phyloP scores from a whole-genome alignment of 129 eudicot species.

The Centella asiatica region DNA sequence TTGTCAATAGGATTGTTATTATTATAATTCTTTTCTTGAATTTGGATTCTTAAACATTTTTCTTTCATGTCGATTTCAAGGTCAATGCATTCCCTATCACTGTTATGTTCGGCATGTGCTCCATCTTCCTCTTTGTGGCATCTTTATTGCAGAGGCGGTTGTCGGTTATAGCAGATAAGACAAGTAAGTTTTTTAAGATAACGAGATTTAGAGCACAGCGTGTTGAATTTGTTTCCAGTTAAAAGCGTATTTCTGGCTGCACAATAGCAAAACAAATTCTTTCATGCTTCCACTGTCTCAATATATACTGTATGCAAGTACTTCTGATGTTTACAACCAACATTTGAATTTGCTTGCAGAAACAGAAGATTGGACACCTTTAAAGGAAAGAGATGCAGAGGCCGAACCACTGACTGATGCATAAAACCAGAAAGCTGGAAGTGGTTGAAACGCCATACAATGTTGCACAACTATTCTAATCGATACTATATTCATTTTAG shows the following conservation, averaged over 20 bases:
- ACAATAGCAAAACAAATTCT: not conserved
- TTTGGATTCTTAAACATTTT: not conserved
- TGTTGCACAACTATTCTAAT: not conserved
- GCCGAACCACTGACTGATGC: conserved; percentile 32
- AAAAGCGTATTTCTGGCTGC: no score
- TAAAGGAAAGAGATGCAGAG: conserved; percentile 42
- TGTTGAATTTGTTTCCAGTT: no score
- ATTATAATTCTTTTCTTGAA: not conserved
- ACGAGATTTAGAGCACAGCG: no score
- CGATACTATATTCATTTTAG: not conserved
- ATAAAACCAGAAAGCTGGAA: conserved; percentile 13
- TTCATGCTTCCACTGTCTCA: no score
- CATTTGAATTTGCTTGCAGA: conserved; percentile 23
- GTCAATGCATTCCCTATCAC: conserved; percentile 97
- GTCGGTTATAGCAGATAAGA: conserved; percentile 62
- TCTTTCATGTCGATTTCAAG: conserved; percentile 24
- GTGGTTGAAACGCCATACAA: not conserved
- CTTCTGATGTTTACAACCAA: not conserved
- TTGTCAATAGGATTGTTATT: no score
- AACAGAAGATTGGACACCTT: conserved; percentile 30
- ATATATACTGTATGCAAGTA: no score
- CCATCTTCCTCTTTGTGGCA: conserved; percentile 85
- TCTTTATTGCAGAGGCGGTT: conserved; percentile 82
- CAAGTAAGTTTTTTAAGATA: conserved; percentile 44
- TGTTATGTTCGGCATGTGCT: conserved; percentile 98